Evolutionary conservation across 1,284 basidiomycete species (phyloP), one percentile per base, ranked within the genome.

Genomic region (Flammula alnicola): DNA sequence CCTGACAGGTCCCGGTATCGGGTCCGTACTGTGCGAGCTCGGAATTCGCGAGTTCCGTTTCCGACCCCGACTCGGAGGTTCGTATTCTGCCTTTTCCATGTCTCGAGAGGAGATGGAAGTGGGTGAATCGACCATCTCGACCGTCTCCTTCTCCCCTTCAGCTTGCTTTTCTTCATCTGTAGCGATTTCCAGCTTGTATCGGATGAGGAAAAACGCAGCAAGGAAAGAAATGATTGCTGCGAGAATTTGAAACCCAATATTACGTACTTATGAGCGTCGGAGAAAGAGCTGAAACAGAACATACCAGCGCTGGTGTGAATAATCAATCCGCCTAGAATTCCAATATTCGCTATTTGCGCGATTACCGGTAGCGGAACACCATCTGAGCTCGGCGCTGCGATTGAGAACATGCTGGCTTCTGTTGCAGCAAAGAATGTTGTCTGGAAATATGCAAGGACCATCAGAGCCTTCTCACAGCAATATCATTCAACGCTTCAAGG

Each of bases 401-500:
- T 69, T 16, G 79, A 72, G 10, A 84, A 60, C 60, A 82, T 67
- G 0, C 67, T 69, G 0, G 78, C 77, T 61, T 84, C 81, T 10
- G 75, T 79, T 0, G 79, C 75, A 4, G 81, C 83, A 56, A 84
- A 83, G 64, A 84, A 84, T 0, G 81, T 83, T 0, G 82, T 81
- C 83, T 84, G 50, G 5, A 47, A 22, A 29, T 26, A 3, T 23
- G 16, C 2, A 12, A 22, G 26, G 4, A 33, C 11, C 30, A 17
- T 26, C 16, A 31, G n/a, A n/a, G n/a, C n/a, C n/a, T n/a, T n/a
- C n/a, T n/a, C n/a, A n/a, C n/a, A 16, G 19, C 3, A 6, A 17
- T 1, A 44, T 22, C 14, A 40, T 12, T 20, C 14, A 27, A 42
- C 14, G n/a, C n/a, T n/a, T n/a, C n/a, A 22, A 29, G 7, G 17